Base-by-base conservation (phyloP, 1,284 basidiomycete species). In the Peniophora sp. region DNA sequence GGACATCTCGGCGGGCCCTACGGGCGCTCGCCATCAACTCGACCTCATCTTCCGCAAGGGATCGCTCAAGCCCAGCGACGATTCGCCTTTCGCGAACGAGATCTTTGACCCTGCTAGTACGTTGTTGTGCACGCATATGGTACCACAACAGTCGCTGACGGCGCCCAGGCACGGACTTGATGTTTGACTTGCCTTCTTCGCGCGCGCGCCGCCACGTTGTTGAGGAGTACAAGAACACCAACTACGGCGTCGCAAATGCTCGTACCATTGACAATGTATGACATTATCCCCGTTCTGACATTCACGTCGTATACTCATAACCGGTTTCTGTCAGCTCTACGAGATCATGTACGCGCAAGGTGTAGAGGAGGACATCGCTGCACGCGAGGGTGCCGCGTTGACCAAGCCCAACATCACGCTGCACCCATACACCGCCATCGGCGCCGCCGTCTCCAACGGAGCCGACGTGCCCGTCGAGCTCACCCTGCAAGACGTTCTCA, bases 231-330 rank as follows among this genome's bases (percentile, higher is more conserved):
- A 69, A 70, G 53, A 62, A 64, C 36, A 79, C 79, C 10, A 81
- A 82, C 59, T 81, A 82, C 57, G 72, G 76, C 12, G 76, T 80
- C 24, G 74, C 81, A 15, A 81, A 77, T 55, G 72, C 74, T 41
- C 59, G 66, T 24, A 74, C 72, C 15, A 63, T 75, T 23, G 70
- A 73, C 49, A 54, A 58, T 42, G 76, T 76, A 55, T 56, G 69
- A n/a, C 56, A n/a, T 2, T 14, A 20, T 18, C 50, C 23, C 42
- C 32, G 18, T 50, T 52, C 35, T 48, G 32, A 3, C 45, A 24
- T 2, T 14, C 23, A 37, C 18, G 46, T 50, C 23, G 8, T 5
- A 8, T 37, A 18, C n/a, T 24, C 36, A 47, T 43, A 20, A 24
- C 24, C 12, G 10, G 11, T 43, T 36, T 55, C 18, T 52, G n/a